Evolutionary conservation across 2,329 filamentous ascomycete genomes (phyloP).

Genomic region (Cladosporium sp.): DNA sequence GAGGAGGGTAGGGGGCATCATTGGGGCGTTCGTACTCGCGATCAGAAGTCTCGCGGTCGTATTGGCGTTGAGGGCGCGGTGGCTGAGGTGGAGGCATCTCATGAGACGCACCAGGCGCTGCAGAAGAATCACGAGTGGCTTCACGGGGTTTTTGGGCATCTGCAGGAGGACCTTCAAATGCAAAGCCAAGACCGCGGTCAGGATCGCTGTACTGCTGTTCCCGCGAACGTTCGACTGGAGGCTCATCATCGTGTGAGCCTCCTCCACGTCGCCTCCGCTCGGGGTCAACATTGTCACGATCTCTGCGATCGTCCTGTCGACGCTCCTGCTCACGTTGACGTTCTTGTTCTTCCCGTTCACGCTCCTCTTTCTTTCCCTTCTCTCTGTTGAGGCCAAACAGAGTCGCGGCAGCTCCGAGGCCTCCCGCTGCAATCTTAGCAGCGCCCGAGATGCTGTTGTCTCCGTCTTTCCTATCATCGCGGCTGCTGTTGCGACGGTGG

Average conservation of each 20-base stretch:
- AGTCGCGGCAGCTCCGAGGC: conserved; percentile 28
- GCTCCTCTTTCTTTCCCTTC: conserved; percentile 19
- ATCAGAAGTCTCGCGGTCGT: conserved; percentile 1
- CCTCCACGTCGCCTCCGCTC: conserved; percentile 7
- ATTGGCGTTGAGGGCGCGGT: background rate
- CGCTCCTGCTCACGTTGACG: conserved; percentile 17
- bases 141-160: conserved; percentile 17
- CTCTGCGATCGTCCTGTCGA: conserved; percentile 12
- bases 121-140: background rate
- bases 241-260: conserved; percentile 4
- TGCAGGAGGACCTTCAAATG: conserved; percentile 26
- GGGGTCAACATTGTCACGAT: conserved; percentile 10
- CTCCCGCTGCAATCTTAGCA: conserved; percentile 26
- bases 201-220: conserved; percentile 24
- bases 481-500: conserved; percentile 24
- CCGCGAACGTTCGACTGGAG: conserved; percentile 15
- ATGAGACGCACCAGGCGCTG: background rate
- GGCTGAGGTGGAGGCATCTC: conserved; percentile 3
- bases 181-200: conserved; percentile 30
- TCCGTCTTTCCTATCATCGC: conserved; percentile 20
- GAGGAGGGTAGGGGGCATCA: background rate
- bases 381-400: conserved; percentile 25
- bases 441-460: conserved; percentile 20
- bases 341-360: conserved; percentile 19
- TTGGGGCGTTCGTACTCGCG: conserved; percentile 5